These are phyloP conservation scores for Simplicillium sp. DNA, from an alignment of 2,329 filamentous ascomycete species.

Conservation along the genomic window DNA sequence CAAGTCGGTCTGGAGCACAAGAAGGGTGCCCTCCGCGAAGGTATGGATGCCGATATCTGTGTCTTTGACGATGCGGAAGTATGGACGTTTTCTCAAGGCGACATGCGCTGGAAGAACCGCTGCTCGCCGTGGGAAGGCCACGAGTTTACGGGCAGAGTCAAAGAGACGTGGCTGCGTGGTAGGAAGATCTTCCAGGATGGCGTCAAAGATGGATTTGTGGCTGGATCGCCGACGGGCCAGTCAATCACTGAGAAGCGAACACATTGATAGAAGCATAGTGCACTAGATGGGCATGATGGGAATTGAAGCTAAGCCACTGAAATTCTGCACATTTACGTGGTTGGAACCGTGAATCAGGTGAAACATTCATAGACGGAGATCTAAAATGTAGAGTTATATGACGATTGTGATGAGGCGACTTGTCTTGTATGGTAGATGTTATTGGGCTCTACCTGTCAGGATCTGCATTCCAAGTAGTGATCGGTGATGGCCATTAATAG, in stretches of 20 bases:
- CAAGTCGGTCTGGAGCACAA: constrained; percentile 76
- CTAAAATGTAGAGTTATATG: no score
- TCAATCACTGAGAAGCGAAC: constrained; percentile 52
- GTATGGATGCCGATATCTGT: constrained; percentile 84
- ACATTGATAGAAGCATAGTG: background rate
- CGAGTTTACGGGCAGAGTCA: constrained; percentile 66
- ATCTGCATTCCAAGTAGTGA: no score
- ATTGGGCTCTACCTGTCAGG: no score
- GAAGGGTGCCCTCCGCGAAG: constrained; percentile 70
- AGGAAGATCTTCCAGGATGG: constrained; percentile 62
- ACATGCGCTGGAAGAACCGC: constrained; percentile 92
- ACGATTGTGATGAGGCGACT: no score
- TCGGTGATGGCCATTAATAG: no score
- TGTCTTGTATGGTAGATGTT: no score
- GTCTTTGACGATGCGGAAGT: constrained; percentile 79
- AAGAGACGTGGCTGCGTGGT: constrained; percentile 79
- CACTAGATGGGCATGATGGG: no score
- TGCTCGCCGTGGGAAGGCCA: constrained; percentile 85
- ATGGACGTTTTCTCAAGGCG: constrained; percentile 64
- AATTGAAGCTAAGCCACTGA: no score
- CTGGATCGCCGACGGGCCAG: constrained; percentile 36
- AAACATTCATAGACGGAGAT: no score
- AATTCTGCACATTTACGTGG: no score
- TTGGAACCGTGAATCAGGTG: no score
- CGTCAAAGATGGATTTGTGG: constrained; percentile 42